Percentiles rank a stretch among this genome's conserved stretches.
These are phyloP conservation scores for Mollisiaceae sp. DNA, from an alignment of 2,329 filamentous ascomycete species.

Conservation along the genomic window DNA sequence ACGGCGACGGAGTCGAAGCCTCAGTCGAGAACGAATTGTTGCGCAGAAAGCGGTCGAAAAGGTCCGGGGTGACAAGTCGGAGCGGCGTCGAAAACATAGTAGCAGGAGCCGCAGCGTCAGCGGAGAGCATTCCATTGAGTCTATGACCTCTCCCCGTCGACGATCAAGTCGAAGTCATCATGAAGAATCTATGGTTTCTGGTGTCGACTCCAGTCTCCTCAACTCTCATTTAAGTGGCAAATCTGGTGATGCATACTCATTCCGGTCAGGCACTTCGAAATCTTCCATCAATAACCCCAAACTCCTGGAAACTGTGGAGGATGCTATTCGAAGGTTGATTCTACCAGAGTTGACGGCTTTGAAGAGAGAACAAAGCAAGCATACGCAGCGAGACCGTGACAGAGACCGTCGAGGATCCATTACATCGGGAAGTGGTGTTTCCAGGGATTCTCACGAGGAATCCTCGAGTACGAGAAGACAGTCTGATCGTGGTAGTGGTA, in stretches of 20 bases:
- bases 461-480: conserved; percentile 40
- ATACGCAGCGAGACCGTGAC: conserved; percentile 68
- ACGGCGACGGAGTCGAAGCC: conserved; percentile 63
- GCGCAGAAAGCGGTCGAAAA: conserved; percentile 74
- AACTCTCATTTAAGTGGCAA: conserved; percentile 60
- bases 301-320: conserved; percentile 73
- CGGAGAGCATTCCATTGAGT: conserved; percentile 50
- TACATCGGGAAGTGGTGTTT: conserved; percentile 58
- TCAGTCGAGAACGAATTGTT: conserved; percentile 67
- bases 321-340: conserved; percentile 74
- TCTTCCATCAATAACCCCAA: conserved; percentile 76
- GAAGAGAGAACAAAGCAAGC: conserved; percentile 86
- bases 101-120: conserved; percentile 53
- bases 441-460: conserved; percentile 55
- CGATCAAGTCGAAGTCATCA: conserved; percentile 55
- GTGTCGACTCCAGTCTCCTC: conserved; percentile 64
- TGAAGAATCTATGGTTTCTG: conserved; percentile 46
- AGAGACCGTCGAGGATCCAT: conserved; percentile 64
- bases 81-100: conserved; percentile 49
- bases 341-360: conserved; percentile 89
- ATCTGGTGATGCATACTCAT: conserved; percentile 62
- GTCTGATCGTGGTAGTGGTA: conserved; percentile 49
- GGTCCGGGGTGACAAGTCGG: conserved; percentile 57
- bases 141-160: conserved; percentile 51
- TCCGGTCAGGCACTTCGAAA: conserved; percentile 59